Evolutionary conservation across 306 rosid species (phyloP).

Genomic region (Dalbergia oliveri): DNA sequence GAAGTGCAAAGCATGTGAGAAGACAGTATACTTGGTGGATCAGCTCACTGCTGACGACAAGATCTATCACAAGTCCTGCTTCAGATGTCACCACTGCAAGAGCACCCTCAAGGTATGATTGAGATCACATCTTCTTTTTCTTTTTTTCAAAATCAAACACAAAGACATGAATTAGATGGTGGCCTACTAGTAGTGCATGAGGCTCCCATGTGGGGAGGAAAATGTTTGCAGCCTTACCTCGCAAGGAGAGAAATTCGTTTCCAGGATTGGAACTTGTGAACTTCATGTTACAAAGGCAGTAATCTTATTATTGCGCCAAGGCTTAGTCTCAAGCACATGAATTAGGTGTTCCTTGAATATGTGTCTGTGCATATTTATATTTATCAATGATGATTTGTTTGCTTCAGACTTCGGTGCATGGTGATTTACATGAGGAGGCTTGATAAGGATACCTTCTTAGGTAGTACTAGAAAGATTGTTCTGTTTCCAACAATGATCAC

Average conservation of each 20-base stretch:
- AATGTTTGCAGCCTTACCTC: too few relatives aligned
- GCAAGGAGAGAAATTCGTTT: too few relatives aligned
- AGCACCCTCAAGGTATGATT: constrained; percentile 83
- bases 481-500: constrained; percentile 6
- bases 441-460: constrained; percentile 1
- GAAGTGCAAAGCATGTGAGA: constrained; percentile 90
- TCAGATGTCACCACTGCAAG: constrained; percentile 97
- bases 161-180: too few relatives aligned
- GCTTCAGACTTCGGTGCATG: not conserved
- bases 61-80: constrained; percentile 90
- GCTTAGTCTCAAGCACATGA: too few relatives aligned
- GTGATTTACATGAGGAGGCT: not conserved
- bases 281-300: too few relatives aligned
- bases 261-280: too few relatives aligned
- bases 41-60: constrained; percentile 86
- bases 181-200: not conserved
- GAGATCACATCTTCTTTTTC: not conserved
- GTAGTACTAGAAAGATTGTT: not conserved
- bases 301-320: too few relatives aligned
- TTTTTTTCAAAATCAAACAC: not conserved
- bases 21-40: constrained; percentile 90
- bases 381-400: constrained; percentile 32
- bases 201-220: too few relatives aligned
- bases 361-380: too few relatives aligned
- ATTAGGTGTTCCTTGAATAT: too few relatives aligned